A percentile compares a stretch with the other conserved stretches of the same genome.
These are phyloP conservation scores for Canna indica DNA, from an alignment of 176 grass and related monocot genomes.

Conservation along the genomic window DNA sequence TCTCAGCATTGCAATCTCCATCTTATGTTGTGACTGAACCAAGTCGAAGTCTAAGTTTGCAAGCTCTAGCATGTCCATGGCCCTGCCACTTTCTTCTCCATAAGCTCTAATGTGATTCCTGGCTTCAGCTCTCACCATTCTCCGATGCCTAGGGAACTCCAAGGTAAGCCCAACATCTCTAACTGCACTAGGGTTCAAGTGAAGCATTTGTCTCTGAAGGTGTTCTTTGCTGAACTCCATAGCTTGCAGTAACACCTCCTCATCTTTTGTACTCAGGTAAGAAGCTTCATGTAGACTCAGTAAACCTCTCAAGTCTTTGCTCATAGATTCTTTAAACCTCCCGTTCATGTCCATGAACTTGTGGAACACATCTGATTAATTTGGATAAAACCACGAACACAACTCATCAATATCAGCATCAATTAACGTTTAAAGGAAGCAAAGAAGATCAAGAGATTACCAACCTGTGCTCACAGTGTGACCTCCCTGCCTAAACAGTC, in stretches of 20 bases:
- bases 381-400: too few species aligned
- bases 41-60: not conserved
- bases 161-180: not conserved
- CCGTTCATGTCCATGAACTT: slow-evolving; percentile 2
- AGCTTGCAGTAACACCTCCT: slow-evolving; percentile 2
- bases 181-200: not conserved
- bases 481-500: not conserved
- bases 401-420: too few species aligned
- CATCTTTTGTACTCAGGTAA: not conserved
- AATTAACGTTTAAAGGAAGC: too few species aligned
- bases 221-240: not conserved
- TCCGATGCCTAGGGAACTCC: not conserved
- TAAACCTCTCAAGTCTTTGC: not conserved
- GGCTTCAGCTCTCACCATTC: slow-evolving; percentile 2
- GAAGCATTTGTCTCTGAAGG: not conserved
- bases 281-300: not conserved
- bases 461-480: not conserved
- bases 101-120: not conserved
- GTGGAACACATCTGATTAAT: slow-evolving; percentile 1
- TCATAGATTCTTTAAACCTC: not conserved
- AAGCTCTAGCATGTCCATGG: not conserved
- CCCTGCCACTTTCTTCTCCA: not conserved
- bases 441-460: too few species aligned
- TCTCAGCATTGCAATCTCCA: not conserved
- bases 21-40: slow-evolving; percentile 2